These are phyloP conservation scores for Przewalskia tangutica DNA, from an alignment of 257 asterid species.

Conservation along the genomic window DNA sequence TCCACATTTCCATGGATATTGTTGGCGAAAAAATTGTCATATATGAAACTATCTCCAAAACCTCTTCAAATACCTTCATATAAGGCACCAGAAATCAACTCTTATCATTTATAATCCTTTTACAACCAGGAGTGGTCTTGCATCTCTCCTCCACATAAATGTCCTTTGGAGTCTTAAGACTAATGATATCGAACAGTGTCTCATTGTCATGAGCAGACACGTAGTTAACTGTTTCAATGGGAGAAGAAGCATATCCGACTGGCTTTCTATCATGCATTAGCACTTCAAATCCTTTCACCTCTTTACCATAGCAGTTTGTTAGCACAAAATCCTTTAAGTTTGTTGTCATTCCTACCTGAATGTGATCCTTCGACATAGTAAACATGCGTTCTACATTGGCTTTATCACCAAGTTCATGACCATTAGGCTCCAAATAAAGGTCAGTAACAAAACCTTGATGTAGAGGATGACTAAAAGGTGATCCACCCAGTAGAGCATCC, in stretches of 20 bases:
- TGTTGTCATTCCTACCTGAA: conserved; percentile 91
- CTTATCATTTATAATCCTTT: too few relatives aligned
- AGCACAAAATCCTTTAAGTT: conserved; percentile 68
- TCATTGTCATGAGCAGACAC: conserved; percentile 98
- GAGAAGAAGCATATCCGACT: conserved; percentile 71
- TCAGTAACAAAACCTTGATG: conserved; percentile 95
- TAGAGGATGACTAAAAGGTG: conserved; percentile 93
- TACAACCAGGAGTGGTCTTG: too few relatives aligned
- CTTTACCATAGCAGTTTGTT: conserved; percentile 51
- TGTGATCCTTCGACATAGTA: conserved; percentile 70
- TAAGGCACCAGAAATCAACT: too few relatives aligned
- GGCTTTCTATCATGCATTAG: conserved; percentile 52
- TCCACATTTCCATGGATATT: too few relatives aligned
- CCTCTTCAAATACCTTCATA: too few relatives aligned
- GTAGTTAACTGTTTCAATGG: conserved; percentile 86
- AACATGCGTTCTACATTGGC: conserved; percentile 47
- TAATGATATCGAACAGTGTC: conserved; percentile 75
- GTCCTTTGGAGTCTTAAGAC: conserved; percentile 69
- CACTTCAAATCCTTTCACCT: conserved; percentile 90
- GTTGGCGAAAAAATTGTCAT: too few relatives aligned
- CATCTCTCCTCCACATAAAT: conserved; percentile 73
- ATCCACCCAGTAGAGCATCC: conserved; percentile 90
- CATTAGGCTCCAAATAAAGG: conserved; percentile 77
- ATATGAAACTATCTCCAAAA: too few relatives aligned
- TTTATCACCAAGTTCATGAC: conserved; percentile 60